A percentile compares a stretch with the other conserved stretches of the same genome.
Conservation (phyloP, 2,329 filamentous ascomycete genomes). For the Colletotrichum melonis region DNA sequence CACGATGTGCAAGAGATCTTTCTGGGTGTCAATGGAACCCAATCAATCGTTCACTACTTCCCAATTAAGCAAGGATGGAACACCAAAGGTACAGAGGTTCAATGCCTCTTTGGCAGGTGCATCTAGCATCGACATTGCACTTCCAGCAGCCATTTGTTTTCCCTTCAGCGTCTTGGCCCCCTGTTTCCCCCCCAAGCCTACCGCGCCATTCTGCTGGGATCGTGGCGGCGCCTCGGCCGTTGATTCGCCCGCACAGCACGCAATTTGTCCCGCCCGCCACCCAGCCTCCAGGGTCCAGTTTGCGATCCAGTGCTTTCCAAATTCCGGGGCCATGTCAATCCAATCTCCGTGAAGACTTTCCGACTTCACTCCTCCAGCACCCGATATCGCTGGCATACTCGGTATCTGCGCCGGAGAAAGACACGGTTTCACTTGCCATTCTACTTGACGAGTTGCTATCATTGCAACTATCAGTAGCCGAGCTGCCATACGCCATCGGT, state of each 20-base stretch:
- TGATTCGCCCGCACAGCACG: constrained; percentile 34
- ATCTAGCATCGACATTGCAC: constrained; percentile 2
- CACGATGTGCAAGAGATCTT: background rate
- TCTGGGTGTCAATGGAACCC: background rate
- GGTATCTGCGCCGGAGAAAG: constrained; percentile 21
- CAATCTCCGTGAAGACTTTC: background rate
- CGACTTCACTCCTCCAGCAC: constrained; percentile 24
- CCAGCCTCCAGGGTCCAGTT: constrained; percentile 26
- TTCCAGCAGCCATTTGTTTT: background rate
- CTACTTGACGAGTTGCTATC: constrained; percentile 13
- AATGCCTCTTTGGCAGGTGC: background rate
- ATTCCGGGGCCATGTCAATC: background rate
- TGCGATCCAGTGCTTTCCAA: constrained; percentile 6
- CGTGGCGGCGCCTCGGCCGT: constrained; percentile 30
- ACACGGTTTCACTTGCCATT: constrained; percentile 13
- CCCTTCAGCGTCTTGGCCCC: background rate
- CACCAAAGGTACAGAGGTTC: background rate
- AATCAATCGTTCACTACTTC: background rate
- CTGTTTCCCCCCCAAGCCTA: background rate
- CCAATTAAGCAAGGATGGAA: background rate
- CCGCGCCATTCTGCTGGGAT: constrained; percentile 14
- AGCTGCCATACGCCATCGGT: constrained; percentile 9
- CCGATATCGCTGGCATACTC: constrained; percentile 21
- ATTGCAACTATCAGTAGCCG: constrained; percentile 10
- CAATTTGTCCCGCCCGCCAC: constrained; percentile 22